Conservation (phyloP, 768 basidiomycete species). For the Galerina sulciceps region DNA sequence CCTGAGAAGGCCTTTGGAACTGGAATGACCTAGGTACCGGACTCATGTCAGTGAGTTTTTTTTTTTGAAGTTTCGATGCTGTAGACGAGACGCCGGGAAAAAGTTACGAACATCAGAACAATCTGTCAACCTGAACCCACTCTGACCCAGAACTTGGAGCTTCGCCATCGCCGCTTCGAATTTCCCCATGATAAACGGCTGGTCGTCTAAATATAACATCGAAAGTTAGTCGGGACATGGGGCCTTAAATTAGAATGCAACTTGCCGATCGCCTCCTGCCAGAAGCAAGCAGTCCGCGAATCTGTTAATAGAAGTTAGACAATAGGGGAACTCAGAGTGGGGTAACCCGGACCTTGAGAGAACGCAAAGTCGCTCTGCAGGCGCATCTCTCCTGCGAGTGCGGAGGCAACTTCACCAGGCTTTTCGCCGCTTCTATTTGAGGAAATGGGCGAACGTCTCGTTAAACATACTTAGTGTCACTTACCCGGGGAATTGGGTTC, state of each 20-base stretch:
- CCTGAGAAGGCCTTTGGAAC: conserved; percentile 12
- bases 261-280: conserved; percentile 19
- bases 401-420: conserved; percentile 35
- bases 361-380: conserved; percentile 39
- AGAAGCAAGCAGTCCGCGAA: conserved; percentile 19
- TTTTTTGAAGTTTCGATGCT: too few relatives aligned
- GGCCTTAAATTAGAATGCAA: not conserved
- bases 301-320: not conserved
- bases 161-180: conserved; percentile 37
- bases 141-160: conserved; percentile 33
- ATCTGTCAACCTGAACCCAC: not conserved
- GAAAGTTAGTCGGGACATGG: not conserved
- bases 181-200: conserved; percentile 18
- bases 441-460: not conserved
- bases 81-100: not conserved
- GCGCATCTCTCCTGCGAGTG: conserved; percentile 40
- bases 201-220: conserved; percentile 17
- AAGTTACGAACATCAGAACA: not conserved
- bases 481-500: conserved; percentile 15
- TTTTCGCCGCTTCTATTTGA: not conserved
- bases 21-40: conserved; percentile 25
- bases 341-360: conserved; percentile 5
- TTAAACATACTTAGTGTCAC: not conserved
- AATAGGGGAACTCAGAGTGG: too few relatives aligned
- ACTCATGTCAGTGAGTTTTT: too few relatives aligned